These are phyloP conservation scores for Oleoguttula mirabilis DNA, from an alignment of 495 filamentous ascomycete species.

Conservation along the genomic window DNA sequence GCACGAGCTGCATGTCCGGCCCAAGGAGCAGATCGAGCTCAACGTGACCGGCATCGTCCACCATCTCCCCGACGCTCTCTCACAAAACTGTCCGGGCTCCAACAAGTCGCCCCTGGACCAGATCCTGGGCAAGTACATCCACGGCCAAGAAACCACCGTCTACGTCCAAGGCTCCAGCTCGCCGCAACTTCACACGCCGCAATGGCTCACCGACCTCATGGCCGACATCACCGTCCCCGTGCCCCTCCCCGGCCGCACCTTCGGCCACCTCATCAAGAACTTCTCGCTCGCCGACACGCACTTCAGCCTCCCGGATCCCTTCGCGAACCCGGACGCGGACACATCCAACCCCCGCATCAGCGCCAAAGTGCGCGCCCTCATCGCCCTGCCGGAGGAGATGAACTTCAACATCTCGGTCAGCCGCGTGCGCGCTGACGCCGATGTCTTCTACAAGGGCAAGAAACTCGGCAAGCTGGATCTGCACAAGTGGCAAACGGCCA, in stretches of 20 bases:
- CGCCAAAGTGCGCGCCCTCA: conserved; percentile 63
- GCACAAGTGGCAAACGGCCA: conserved; percentile 69
- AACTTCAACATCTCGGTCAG: conserved; percentile 69
- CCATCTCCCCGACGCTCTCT: conserved; percentile 58
- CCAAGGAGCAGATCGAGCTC: conserved; percentile 51
- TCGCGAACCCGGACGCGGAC: conserved; percentile 62
- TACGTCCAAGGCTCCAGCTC: conserved; percentile 66
- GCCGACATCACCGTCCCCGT: conserved; percentile 73
- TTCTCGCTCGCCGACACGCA: conserved; percentile 75
- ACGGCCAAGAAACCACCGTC: conserved; percentile 62
- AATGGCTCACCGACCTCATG: conserved; percentile 70
- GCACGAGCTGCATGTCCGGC: conserved; percentile 47
- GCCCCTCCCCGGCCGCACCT: conserved; percentile 63
- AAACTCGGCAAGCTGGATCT: conserved; percentile 70
- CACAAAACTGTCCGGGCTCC: conserved; percentile 56
- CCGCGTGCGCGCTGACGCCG: conserved; percentile 58
- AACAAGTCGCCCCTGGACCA: conserved; percentile 71
- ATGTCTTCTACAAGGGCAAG: conserved; percentile 61
- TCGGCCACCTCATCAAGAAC: conserved; percentile 71
- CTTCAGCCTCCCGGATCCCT: conserved; percentile 67
- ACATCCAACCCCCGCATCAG: conserved; percentile 65
- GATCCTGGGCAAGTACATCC: conserved; percentile 70
- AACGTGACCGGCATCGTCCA: conserved; percentile 56
- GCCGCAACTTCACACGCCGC: conserved; percentile 52
- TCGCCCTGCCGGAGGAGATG: conserved; percentile 70